Evolutionary conservation across 1,139 yeast genomes (phyloP).

Genomic region (Candida albicans): DNA sequence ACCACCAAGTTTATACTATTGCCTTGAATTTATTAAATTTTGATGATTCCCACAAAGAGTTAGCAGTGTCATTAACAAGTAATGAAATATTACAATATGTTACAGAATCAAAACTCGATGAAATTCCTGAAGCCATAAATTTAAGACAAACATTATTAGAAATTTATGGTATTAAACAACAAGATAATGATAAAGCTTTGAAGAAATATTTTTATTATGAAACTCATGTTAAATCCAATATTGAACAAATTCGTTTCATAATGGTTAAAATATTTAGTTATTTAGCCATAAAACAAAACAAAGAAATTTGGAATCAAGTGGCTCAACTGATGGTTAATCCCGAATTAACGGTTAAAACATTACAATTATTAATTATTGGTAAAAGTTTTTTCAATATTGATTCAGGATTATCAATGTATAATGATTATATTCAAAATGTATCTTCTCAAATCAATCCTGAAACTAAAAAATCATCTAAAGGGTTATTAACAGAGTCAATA

Average conservation of each 20-base stretch:
- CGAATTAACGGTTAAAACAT: slow-evolving; percentile 37
- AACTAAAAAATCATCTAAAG: slow-evolving; percentile 43
- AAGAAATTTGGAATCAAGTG: slow-evolving; percentile 32
- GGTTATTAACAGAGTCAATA: slow-evolving; percentile 53
- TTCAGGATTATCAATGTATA: slow-evolving; percentile 50
- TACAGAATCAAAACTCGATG: slow-evolving; percentile 22
- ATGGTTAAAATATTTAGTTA: slow-evolving; percentile 35
- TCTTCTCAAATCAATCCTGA: slow-evolving; percentile 34
- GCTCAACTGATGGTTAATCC: slow-evolving; percentile 45
- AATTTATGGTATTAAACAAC: slow-evolving; percentile 36
- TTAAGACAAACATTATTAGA: slow-evolving; percentile 34
- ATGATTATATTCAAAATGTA: slow-evolving; percentile 45
- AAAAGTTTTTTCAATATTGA: slow-evolving; percentile 35
- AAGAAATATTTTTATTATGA: slow-evolving; percentile 39
- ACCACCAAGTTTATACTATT: slow-evolving; percentile 3
- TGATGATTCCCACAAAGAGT: background rate
- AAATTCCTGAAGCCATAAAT: slow-evolving; percentile 26
- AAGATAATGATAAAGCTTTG: slow-evolving; percentile 29
- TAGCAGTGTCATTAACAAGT: slow-evolving; percentile 1
- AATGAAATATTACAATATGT: slow-evolving; percentile 5
- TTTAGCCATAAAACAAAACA: slow-evolving; percentile 40
- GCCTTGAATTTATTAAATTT: slow-evolving; percentile 11
- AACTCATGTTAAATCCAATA: slow-evolving; percentile 33
- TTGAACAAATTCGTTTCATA: slow-evolving; percentile 33
- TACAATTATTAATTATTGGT: slow-evolving; percentile 50